Conservation (phyloP, 441 rosid species). For the Croton laevigatus region DNA sequence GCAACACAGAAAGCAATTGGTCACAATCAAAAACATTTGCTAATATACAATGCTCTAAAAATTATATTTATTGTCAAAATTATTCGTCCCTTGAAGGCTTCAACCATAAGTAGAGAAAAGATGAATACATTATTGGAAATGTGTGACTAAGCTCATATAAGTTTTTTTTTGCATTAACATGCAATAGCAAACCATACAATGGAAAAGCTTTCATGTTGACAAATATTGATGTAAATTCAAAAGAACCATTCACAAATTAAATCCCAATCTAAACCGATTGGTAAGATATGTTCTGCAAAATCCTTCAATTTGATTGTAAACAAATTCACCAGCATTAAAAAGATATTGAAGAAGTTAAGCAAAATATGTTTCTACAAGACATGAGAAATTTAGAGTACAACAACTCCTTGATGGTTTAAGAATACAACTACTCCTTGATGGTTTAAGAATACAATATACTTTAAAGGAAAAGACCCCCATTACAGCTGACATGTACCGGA, state of each 20-base stretch:
- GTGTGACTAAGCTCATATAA: background rate
- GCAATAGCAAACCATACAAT: background rate
- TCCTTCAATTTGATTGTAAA: constrained; percentile 1
- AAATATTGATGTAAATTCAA: background rate
- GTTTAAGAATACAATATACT: too few species aligned
- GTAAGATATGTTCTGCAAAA: background rate
- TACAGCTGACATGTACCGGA: background rate
- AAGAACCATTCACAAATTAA: background rate
- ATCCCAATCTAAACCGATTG: background rate
- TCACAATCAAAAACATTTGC: background rate
- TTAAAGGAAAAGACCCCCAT: too few species aligned
- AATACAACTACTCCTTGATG: too few species aligned
- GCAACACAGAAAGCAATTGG: background rate
- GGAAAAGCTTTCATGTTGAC: background rate
- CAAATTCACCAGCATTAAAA: background rate
- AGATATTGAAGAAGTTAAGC: background rate
- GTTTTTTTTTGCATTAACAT: background rate
- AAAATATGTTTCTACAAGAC: background rate
- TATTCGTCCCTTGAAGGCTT: background rate
- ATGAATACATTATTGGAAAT: background rate
- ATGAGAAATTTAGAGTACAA: background rate
- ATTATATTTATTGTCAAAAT: background rate
- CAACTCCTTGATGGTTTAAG: too few species aligned
- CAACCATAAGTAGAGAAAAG: background rate
- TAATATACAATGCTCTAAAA: background rate